These are phyloP conservation scores for Lachnellula subtilissima DNA, from an alignment of 2,329 filamentous ascomycete genomes.

Conservation along the genomic window DNA sequence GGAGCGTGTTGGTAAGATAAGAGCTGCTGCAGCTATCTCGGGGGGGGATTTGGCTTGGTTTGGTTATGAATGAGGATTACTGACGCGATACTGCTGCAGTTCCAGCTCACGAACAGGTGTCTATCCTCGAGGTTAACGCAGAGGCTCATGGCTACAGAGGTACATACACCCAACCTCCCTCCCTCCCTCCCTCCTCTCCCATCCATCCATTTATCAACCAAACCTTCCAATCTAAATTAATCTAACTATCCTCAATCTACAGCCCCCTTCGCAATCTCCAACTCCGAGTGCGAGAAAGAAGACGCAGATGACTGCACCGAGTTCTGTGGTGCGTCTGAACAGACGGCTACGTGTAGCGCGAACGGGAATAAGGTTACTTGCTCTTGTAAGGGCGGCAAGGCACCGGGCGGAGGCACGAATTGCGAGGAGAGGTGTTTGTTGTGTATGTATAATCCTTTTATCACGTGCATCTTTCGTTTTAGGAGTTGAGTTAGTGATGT, in stretches of 20 bases:
- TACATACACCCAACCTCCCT: not conserved
- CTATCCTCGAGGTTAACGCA: not conserved
- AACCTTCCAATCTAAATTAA: not conserved
- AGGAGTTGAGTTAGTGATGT: no score
- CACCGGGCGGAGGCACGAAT: constrained; percentile 9
- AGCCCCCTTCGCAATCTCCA: constrained; percentile 1
- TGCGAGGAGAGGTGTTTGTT: constrained; percentile 20
- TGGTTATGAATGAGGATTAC: constrained; percentile 2
- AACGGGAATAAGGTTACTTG: constrained; percentile 18
- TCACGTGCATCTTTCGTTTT: constrained; percentile 6
- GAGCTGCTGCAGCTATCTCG: not conserved
- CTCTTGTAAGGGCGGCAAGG: constrained; percentile 19
- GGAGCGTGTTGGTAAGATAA: no score
- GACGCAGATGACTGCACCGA: constrained; percentile 18
- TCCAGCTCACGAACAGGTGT: constrained; percentile 2
- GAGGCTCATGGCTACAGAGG: not conserved
- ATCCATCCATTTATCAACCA: no score
- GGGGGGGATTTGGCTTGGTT: constrained; percentile 2
- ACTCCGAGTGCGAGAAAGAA: constrained; percentile 12
- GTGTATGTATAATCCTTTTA: constrained; percentile 4
- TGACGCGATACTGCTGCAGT: constrained; percentile 6
- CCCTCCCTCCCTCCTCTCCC: not conserved
- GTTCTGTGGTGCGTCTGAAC: constrained; percentile 14
- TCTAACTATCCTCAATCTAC: not conserved
- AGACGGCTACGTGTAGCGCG: constrained; percentile 12